These are phyloP conservation scores for Pigoraptor vietnamica DNA, from an alignment of 78 protist species.

Conservation along the genomic window DNA sequence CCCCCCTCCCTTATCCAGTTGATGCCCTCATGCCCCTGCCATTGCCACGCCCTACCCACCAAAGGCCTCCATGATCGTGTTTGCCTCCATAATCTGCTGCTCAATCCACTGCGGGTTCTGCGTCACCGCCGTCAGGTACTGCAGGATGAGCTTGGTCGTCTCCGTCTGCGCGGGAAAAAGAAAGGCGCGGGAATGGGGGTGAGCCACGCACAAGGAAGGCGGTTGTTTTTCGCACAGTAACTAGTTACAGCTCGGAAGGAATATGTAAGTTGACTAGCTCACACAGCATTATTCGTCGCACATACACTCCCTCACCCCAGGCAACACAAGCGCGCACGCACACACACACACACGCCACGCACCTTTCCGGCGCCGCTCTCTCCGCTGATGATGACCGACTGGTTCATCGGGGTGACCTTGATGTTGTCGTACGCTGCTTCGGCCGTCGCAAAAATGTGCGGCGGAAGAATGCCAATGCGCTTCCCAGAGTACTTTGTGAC, in stretches of 20 bases:
- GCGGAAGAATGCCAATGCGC: conserved; percentile 19
- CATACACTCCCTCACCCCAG: not conserved
- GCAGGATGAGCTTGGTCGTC: conserved; percentile 53
- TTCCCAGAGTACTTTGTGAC: not conserved
- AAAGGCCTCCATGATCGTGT: conserved; percentile 68
- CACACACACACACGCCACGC: too few relatives aligned
- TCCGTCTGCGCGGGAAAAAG: conserved; percentile 55
- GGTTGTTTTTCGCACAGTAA: not conserved
- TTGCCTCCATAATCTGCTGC: conserved; percentile 38
- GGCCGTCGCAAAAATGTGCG: conserved; percentile 75
- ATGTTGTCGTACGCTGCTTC: conserved; percentile 65
- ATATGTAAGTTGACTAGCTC: not conserved
- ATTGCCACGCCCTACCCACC: too few relatives aligned
- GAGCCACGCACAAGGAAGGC: not conserved
- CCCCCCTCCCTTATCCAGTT: conserved; percentile 15
- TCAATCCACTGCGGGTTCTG: not conserved
- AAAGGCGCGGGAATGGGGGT: not conserved
- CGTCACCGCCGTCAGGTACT: conserved; percentile 40
- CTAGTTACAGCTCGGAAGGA: not conserved
- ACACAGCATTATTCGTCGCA: too few relatives aligned
- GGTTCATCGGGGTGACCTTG: conserved; percentile 15
- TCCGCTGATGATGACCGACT: conserved; percentile 34
- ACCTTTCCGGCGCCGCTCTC: conserved; percentile 80
- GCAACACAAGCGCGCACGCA: not conserved
- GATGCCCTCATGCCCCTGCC: not conserved